Evolutionary conservation across 306 rosid species (phyloP), one percentile per base, ranked within the genome.

Genomic region (Lathyrus aphaca): DNA sequence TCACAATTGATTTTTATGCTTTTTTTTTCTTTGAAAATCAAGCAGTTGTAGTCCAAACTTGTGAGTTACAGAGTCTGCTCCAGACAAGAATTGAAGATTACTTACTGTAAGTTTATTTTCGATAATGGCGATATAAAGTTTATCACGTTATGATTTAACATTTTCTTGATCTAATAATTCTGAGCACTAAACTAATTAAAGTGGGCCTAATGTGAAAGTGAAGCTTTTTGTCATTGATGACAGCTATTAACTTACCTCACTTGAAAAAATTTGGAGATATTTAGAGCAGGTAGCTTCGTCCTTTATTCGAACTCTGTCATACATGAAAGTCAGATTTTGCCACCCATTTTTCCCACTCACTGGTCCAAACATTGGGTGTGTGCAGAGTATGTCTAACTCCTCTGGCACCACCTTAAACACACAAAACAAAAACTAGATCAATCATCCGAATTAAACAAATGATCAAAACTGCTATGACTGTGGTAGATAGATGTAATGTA

Each of bases 281-380:
- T 51, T 80, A 21, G 83, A 73, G 83, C 91, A 86, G 21, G 54
- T 75, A 10, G 50, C 80, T 82, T 88, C 75, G 59, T 88, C 76
- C 72, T 81, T 81, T 8, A 88, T 69, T 51, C 91, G 76, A 76
- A 86, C 95, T 76, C 60, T 88, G 1, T 86, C 91, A 23, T 66
- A 88, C 83, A 86, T 74, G 75, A 78, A 86, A 37, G 80, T 80
- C 4, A 83, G 77, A 64, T 54, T 80, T 78, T 27, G 78, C 95
- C 95, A 84, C 14, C 89, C 95, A 78, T 84, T 61, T 64, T 84
- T 86, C 44, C 85, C 95, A 51, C 79, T 80, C 10, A 75, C 80
- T 49, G 89, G 86, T 29, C 95, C 95, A 68, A 86, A 88, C 91
- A 88, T 88, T 27, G 95, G 95, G 38, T 88, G 89, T 10, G 91